phyloP scores from a whole-genome alignment of 1,284 basidiomycete genomes.

The Stygiomarasmius scandens region DNA sequence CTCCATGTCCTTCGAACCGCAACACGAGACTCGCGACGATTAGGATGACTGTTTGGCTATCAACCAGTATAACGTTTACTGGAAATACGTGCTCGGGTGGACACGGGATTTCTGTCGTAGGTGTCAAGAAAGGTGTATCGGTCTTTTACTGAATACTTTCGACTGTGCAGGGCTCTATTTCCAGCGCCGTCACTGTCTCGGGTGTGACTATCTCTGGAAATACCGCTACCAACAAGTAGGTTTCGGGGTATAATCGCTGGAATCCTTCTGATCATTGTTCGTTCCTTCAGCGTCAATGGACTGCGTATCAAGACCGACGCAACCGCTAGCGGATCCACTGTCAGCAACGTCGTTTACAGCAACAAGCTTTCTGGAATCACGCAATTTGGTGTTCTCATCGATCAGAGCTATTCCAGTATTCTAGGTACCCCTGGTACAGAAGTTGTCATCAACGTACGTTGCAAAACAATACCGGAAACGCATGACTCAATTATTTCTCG shows the following conservation, averaged over 20 bases:
- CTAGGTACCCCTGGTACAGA: slow-evolving; percentile 40
- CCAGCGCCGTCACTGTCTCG: slow-evolving; percentile 38
- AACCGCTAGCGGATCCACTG: slow-evolving; percentile 33
- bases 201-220: slow-evolving; percentile 42
- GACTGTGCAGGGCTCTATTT: slow-evolving; percentile 38
- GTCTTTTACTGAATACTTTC: slow-evolving; percentile 38
- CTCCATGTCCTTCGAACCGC: too few relatives aligned
- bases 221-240: slow-evolving; percentile 21
- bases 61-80: slow-evolving; percentile 51
- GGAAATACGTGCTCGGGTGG: slow-evolving; percentile 50
- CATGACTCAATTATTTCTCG: too few relatives aligned
- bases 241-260: too few relatives aligned
- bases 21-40: too few relatives aligned
- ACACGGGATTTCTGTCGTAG: slow-evolving; percentile 50
- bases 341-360: slow-evolving; percentile 38
- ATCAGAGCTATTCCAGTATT: slow-evolving; percentile 41
- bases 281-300: slow-evolving; percentile 35
- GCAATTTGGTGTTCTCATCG: slow-evolving; percentile 38
- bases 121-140: slow-evolving; percentile 19
- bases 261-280: too few relatives aligned
- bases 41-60: slow-evolving; percentile 57
- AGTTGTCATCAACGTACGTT: slow-evolving; percentile 36
- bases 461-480: too few relatives aligned
- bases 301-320: slow-evolving; percentile 44
- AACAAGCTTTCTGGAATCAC: slow-evolving; percentile 17